Evolutionary conservation across 176 grass and related monocot species (phyloP).

Genomic region (Rhynchospora pubera): DNA sequence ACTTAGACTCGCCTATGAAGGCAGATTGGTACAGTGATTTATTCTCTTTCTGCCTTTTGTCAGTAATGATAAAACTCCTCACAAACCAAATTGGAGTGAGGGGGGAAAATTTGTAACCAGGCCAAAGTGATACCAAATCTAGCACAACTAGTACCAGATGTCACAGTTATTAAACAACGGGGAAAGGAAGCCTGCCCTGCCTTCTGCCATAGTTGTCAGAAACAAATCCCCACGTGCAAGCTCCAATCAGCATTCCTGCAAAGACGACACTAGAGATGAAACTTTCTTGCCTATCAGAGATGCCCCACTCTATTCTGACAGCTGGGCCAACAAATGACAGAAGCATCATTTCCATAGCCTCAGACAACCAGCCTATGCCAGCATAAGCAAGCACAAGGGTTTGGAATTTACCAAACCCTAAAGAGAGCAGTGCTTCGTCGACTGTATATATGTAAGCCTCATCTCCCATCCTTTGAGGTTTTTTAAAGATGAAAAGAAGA

Average conservation of each 20-base stretch:
- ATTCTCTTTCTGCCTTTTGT: not conserved
- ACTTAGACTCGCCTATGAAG: too few species aligned
- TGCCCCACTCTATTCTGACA: slow-evolving; percentile 45
- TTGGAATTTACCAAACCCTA: slow-evolving; percentile 87
- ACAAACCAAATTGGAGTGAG: not conserved
- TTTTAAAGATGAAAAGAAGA: not conserved
- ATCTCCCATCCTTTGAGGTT: slow-evolving; percentile 28
- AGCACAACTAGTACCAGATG: not conserved
- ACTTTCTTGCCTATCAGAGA: slow-evolving; percentile 50
- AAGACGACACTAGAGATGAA: slow-evolving; percentile 80
- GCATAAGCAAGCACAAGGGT: slow-evolving; percentile 60
- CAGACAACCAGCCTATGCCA: slow-evolving; percentile 66
- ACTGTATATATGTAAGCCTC: slow-evolving; percentile 51
- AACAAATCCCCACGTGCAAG: slow-evolving; percentile 64
- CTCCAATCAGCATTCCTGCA: slow-evolving; percentile 65
- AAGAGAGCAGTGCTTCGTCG: slow-evolving; percentile 46
- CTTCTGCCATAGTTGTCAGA: slow-evolving; percentile 78
- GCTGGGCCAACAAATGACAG: slow-evolving; percentile 76
- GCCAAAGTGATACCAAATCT: not conserved
- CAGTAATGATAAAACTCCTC: not conserved
- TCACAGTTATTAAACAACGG: not conserved
- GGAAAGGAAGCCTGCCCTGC: slow-evolving; percentile 28
- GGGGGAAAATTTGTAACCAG: not conserved
- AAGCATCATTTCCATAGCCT: slow-evolving; percentile 85
- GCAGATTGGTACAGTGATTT: not conserved